Percentiles rank a stretch among this genome's conserved stretches.
Evolutionary conservation across 2,329 filamentous ascomycete genomes (phyloP).

Genomic region (Cladosporium sp.): DNA sequence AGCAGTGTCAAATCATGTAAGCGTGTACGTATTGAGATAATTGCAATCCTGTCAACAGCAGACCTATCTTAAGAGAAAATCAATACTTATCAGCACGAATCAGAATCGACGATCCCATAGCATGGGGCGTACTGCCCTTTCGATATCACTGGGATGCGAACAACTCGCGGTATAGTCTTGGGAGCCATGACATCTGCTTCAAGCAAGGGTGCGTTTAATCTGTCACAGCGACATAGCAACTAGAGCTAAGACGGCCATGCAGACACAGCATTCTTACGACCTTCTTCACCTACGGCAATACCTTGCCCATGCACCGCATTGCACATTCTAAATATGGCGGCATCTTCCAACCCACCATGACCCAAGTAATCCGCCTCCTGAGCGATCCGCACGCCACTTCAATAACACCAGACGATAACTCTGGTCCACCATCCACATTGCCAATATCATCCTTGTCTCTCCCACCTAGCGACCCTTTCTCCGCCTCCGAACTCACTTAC

Average conservation of each 20-base stretch:
- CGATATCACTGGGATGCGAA: constrained; percentile 68
- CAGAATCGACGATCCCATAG: constrained; percentile 89
- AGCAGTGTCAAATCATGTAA: constrained; percentile 78
- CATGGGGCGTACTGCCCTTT: constrained; percentile 86
- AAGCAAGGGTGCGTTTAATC: constrained; percentile 67
- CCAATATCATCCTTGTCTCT: constrained; percentile 18
- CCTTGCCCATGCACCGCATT: constrained; percentile 81
- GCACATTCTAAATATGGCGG: constrained; percentile 79
- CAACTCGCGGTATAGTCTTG: constrained; percentile 84
- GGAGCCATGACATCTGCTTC: constrained; percentile 94
- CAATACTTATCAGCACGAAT: constrained; percentile 25
- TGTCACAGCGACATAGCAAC: not conserved
- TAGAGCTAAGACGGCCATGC: not conserved
- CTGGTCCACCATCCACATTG: constrained; percentile 21
- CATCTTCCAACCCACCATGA: constrained; percentile 84
- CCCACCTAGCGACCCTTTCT: constrained; percentile 56
- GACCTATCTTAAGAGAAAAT: not conserved
- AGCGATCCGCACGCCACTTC: constrained; percentile 50
- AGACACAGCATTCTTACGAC: constrained; percentile 60
- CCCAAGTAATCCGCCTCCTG: constrained; percentile 80
- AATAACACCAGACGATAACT: not conserved
- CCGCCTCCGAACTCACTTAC: constrained; percentile 55
- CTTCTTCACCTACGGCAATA: constrained; percentile 89
- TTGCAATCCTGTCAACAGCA: not conserved
- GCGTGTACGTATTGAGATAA: constrained; percentile 66